Evolutionary conservation across 73 alveolate genomes (phyloP), one percentile per base, ranked within the genome.

Genomic region (Stentor roeselii): DNA sequence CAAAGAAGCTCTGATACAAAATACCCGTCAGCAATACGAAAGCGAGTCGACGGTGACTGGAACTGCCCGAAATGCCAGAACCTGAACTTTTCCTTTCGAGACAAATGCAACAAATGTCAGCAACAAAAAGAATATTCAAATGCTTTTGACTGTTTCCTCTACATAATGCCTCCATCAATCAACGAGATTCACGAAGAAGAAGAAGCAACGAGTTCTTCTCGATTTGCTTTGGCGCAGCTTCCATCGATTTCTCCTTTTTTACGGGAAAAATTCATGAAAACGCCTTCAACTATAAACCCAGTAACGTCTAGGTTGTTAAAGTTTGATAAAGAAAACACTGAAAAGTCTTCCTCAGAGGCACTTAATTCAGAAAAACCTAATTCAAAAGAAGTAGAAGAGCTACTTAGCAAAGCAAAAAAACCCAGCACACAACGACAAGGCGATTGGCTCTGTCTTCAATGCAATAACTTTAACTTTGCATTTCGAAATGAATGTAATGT

Each of bases 1-100:
- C 35, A 67, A 31, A n/a, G 32, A 50, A 32, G 82, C 21, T n/a
- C n/a, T 14, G 32, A 67, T 36, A 30, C 31, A 32, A 67, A 31
- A 15, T 67, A 67, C 31, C 82, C 82, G 15, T 14, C 11, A 15
- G 82, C 82, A 32, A 32, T 67, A n/a, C n/a, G 32, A 31, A 67
- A 67, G 31, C n/a, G 82, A 67, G 82, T 67, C 11, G 92, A 84
- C 50, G 98, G 98, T 60, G 98, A 94, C 84, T 94, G 98, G 96
- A 76, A 85, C 75, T 94, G 98, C 76, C 82, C 60, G 74, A 36
- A 88, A 50, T 94, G 98, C 84, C 60, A 60, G 11, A 94, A 94
- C 60, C 83, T 94, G 67, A 94, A 94, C 87, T 94, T 94, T 75
- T 76, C 97, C 6, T 94, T 94, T 60, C 82, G 98, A 76, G 88